phyloP scores from a whole-genome alignment of 148 eudicot species.

The Rhododendron ovatum region DNA sequence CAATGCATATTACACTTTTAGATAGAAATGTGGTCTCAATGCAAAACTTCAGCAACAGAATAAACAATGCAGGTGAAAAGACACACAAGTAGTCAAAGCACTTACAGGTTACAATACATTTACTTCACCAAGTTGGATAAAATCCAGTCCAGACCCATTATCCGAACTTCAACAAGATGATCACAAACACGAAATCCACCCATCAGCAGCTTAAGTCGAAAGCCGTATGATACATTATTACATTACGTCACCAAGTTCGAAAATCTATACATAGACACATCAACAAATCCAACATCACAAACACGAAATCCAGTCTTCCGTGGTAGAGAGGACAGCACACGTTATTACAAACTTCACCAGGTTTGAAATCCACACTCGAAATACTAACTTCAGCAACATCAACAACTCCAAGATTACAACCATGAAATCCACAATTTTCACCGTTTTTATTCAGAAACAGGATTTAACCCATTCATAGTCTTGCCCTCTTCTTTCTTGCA shows the following conservation, averaged over 20 bases:
- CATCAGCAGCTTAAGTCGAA: neutral
- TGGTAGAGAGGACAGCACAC: neutral
- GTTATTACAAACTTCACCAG: neutral
- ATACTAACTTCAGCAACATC: neutral
- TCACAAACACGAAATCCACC: neutral
- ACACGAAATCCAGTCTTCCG: neutral
- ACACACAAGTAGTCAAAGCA: too few species aligned
- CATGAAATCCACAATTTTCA: neutral
- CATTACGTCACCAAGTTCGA: neutral
- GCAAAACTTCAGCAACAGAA: neutral
- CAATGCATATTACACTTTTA: neutral
- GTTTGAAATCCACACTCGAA: neutral
- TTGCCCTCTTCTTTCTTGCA: conserved; percentile 1
- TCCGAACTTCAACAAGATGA: neutral
- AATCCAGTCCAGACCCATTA: too few species aligned
- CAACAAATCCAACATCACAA: neutral
- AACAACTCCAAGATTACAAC: neutral
- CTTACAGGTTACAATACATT: too few species aligned
- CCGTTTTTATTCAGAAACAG: conserved; percentile 1
- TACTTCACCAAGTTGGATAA: too few species aligned
- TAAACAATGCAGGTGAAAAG: neutral
- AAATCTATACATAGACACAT: neutral
- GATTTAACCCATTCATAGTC: neutral
- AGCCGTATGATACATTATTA: neutral
- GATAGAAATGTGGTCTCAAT: neutral